Conservation (phyloP, 805 yeast genomes). For the Trichomonascus vanleenenianus region DNA sequence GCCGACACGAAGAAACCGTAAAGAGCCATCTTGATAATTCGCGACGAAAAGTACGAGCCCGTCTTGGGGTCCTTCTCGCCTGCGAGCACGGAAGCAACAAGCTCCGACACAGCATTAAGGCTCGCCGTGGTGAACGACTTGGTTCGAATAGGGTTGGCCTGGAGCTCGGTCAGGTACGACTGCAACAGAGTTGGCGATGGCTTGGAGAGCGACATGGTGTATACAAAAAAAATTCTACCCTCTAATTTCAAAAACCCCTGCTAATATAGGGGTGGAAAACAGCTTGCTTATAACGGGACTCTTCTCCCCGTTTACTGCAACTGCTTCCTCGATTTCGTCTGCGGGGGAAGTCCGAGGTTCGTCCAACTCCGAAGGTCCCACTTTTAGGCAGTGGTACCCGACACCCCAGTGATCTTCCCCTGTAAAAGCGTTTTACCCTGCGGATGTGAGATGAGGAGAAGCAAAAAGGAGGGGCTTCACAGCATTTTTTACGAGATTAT, state of each 20-base stretch:
- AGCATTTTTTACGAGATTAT: too few relatives aligned
- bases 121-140: constrained; percentile 31
- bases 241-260: too few relatives aligned
- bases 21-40: constrained; percentile 32
- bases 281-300: neutral
- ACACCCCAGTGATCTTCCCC: too few relatives aligned
- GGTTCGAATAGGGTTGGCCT: constrained; percentile 19
- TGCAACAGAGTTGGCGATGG: constrained; percentile 1
- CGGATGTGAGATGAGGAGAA: too few relatives aligned
- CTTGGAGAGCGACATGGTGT: constrained; percentile 5
- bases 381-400: too few relatives aligned
- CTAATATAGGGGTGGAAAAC: too few relatives aligned
- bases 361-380: neutral
- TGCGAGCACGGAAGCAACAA: constrained; percentile 29
- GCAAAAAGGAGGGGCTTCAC: too few relatives aligned
- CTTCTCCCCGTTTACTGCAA: neutral
- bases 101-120: constrained; percentile 29
- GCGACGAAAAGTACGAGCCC: constrained; percentile 26
- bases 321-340: neutral
- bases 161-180: constrained; percentile 9
- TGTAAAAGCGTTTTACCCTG: too few relatives aligned
- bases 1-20: constrained; percentile 32
- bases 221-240: too few relatives aligned
- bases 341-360: constrained; percentile 1
- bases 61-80: constrained; percentile 31